These are phyloP conservation scores for Pichia heedii DNA, from an alignment of 805 yeast species.

Conservation along the genomic window DNA sequence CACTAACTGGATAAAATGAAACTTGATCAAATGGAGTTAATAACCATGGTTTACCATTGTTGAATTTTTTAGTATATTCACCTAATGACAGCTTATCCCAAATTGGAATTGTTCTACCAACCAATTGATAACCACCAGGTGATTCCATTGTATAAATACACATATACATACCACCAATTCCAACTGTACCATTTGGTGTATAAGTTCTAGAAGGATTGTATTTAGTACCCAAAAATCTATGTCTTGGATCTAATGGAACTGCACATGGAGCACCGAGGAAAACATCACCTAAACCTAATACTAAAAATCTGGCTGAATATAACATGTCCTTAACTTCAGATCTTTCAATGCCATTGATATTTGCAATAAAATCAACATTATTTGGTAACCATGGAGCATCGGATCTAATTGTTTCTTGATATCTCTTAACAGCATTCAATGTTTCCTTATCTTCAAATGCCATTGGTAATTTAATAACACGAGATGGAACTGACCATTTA, in stretches of 20 bases:
- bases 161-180: slow-evolving; percentile 98
- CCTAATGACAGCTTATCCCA: slow-evolving; percentile 92
- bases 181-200: slow-evolving; percentile 96
- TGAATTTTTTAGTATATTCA: slow-evolving; percentile 40
- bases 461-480: slow-evolving; percentile 82
- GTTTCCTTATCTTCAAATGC: slow-evolving; percentile 93
- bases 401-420: slow-evolving; percentile 86
- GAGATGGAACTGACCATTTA: slow-evolving; percentile 81
- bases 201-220: slow-evolving; percentile 94
- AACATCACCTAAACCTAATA: slow-evolving; percentile 93
- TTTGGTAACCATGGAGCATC: slow-evolving; percentile 98
- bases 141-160: slow-evolving; percentile 97
- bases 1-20: slow-evolving; percentile 87
- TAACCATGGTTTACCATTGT: slow-evolving; percentile 69
- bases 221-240: slow-evolving; percentile 83
- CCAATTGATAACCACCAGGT: slow-evolving; percentile 97
- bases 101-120: slow-evolving; percentile 93
- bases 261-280: slow-evolving; percentile 98
- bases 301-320: slow-evolving; percentile 84
- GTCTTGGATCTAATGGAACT: slow-evolving; percentile 95
- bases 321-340: slow-evolving; percentile 73
- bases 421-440: slow-evolving; percentile 80
- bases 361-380: slow-evolving; percentile 90
- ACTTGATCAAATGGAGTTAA: slow-evolving; percentile 89
- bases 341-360: slow-evolving; percentile 74